A percentile compares a stretch with the other conserved stretches of the same genome.
These are phyloP conservation scores for Pleurotus eryngii DNA, from an alignment of 768 basidiomycete species.

Conservation along the genomic window DNA sequence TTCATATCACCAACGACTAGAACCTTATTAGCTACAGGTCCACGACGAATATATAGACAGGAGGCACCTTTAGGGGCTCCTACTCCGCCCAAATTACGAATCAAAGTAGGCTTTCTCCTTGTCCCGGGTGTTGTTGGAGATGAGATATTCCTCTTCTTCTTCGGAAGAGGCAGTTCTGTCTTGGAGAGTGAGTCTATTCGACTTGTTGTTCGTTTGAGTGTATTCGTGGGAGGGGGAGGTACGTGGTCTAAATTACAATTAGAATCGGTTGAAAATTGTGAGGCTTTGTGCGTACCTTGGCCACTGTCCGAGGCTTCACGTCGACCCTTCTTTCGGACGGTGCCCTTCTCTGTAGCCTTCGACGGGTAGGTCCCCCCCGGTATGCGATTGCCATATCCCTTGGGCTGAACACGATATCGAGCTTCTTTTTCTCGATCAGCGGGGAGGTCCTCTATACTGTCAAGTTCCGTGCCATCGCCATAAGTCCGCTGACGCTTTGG, in stretches of 20 bases:
- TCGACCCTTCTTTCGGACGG: constrained; percentile 54
- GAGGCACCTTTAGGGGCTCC: constrained; percentile 69
- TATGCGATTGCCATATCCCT: constrained; percentile 60
- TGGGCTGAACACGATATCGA: constrained; percentile 72
- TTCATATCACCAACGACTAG: constrained; percentile 96
- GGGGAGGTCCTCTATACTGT: constrained; percentile 82
- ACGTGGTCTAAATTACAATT: not conserved
- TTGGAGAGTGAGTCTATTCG: constrained; percentile 51
- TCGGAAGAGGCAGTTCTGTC: constrained; percentile 29
- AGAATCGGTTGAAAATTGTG: too few species aligned
- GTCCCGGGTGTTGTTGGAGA: constrained; percentile 45
- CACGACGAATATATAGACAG: too few species aligned
- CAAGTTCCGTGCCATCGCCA: constrained; percentile 88
- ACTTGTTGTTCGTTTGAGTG: constrained; percentile 53
- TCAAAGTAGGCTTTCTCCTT: constrained; percentile 80
- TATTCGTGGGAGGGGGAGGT: constrained; percentile 43
- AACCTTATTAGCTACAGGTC: not conserved
- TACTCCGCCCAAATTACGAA: constrained; percentile 74
- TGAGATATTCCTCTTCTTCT: constrained; percentile 52
- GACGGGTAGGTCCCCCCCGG: constrained; percentile 49
- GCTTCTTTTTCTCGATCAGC: constrained; percentile 83
- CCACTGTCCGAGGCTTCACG: constrained; percentile 38
- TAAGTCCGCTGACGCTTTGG: constrained; percentile 77
- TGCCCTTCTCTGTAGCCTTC: constrained; percentile 48
- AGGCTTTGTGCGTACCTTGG: constrained; percentile 31